A percentile compares a stretch with the other conserved stretches of the same genome.
phyloP scores from a whole-genome alignment of 805 yeast species.

The Kodamaea laetipori region DNA sequence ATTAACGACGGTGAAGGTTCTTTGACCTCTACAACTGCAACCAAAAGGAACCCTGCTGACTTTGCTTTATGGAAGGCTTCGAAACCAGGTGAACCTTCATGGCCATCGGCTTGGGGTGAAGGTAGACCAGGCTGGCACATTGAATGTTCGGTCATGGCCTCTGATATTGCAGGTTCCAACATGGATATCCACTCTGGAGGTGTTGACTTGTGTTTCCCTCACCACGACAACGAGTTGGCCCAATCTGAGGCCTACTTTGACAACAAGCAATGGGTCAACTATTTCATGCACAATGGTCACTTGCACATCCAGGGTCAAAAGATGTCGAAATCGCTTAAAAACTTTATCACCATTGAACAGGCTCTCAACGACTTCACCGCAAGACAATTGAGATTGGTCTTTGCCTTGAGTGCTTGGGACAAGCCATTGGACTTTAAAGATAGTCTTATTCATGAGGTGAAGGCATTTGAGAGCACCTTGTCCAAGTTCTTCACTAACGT shows the following conservation, averaged over 20 bases:
- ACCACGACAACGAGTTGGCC: constrained; percentile 97
- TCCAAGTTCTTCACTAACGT: constrained; percentile 84
- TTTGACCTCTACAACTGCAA: constrained; percentile 45
- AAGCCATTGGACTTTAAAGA: constrained; percentile 90
- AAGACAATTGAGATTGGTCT: constrained; percentile 86
- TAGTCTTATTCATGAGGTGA: constrained; percentile 72
- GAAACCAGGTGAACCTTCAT: constrained; percentile 95
- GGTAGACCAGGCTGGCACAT: constrained; percentile 99
- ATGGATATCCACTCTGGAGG: constrained; percentile 98
- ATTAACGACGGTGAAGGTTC: constrained; percentile 97
- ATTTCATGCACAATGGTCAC: constrained; percentile 96
- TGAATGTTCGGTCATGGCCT: constrained; percentile 98
- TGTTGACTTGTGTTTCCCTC: constrained; percentile 96
- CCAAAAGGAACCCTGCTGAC: constrained; percentile 77
- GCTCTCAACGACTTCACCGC: constrained; percentile 72
- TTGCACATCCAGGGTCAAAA: constrained; percentile 98
- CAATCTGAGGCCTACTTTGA: constrained; percentile 93
- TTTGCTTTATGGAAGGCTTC: constrained; percentile 97
- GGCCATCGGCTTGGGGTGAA: constrained; percentile 95
- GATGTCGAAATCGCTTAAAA: constrained; percentile 93
- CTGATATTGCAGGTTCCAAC: constrained; percentile 75
- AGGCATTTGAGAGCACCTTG: constrained; percentile 69
- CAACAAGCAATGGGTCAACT: constrained; percentile 93
- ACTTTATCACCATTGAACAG: constrained; percentile 91
- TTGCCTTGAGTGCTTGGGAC: constrained; percentile 92